A percentile compares a stretch with the other conserved stretches of the same genome.
These are phyloP conservation scores for Rhodotorula sp. DNA, from an alignment of 1,284 basidiomycete species.

Conservation along the genomic window DNA sequence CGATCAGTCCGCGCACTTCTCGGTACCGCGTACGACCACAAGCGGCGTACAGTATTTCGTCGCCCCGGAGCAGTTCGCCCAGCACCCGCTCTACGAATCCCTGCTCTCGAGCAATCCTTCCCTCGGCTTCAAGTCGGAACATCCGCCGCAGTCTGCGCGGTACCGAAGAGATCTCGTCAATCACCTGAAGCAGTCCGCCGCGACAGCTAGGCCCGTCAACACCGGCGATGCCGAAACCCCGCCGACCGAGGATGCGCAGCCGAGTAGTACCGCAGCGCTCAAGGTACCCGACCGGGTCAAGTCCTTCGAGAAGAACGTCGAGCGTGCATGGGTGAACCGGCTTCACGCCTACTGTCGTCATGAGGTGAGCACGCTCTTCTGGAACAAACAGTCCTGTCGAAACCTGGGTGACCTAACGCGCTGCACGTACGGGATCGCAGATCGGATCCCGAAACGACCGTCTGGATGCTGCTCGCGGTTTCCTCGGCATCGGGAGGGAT, in stretches of 20 bases:
- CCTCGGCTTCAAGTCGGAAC: slow-evolving; percentile 27
- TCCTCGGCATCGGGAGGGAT: slow-evolving; percentile 61
- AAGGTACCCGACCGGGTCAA: slow-evolving; percentile 46
- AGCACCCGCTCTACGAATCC: slow-evolving; percentile 60
- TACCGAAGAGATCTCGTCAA: slow-evolving; percentile 22
- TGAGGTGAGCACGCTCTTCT: background rate
- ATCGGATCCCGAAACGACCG: slow-evolving; percentile 62
- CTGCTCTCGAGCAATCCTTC: slow-evolving; percentile 37
- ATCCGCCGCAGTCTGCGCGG: slow-evolving; percentile 23
- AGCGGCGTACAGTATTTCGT: slow-evolving; percentile 65
- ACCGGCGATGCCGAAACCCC: too few relatives aligned
- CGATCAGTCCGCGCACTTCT: slow-evolving; percentile 48
- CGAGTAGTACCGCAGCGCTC: slow-evolving; percentile 4
- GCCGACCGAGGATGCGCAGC: background rate
- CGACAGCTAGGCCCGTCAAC: background rate
- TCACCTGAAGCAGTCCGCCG: slow-evolving; percentile 57
- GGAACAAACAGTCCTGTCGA: background rate
- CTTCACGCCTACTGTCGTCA: slow-evolving; percentile 53
- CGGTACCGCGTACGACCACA: slow-evolving; percentile 22
- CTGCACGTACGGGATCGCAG: background rate
- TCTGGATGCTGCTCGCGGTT: slow-evolving; percentile 71
- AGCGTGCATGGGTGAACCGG: slow-evolving; percentile 66
- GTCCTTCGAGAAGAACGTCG: slow-evolving; percentile 67
- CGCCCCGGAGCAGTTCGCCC: slow-evolving; percentile 71
- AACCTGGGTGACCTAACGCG: background rate